A percentile compares a stretch with the other conserved stretches of the same genome.
Evolutionary conservation across 202 grass and related monocot genomes (phyloP).

Genomic region (Musa balbisiana): DNA sequence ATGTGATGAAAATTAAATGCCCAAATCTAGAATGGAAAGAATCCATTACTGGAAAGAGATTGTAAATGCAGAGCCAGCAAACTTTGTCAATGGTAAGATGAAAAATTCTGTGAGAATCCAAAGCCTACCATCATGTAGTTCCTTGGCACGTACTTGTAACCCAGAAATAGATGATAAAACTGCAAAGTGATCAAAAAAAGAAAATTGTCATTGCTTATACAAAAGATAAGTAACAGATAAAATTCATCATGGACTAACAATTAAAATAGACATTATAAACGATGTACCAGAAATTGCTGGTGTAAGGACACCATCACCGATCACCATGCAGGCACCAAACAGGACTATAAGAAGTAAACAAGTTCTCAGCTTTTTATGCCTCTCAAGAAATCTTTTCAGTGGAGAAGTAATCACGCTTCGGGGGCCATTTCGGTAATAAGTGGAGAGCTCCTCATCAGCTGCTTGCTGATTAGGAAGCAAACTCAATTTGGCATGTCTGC

Average conservation of each 20-base stretch:
- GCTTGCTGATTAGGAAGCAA: slow-evolving; percentile 22
- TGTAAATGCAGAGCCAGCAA: neutral
- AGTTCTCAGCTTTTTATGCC: slow-evolving; percentile 13
- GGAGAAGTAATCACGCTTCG: neutral
- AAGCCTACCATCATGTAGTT: slow-evolving; percentile 8
- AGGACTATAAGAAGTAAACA: slow-evolving; percentile 16
- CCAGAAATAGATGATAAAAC: slow-evolving; percentile 18
- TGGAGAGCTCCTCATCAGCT: slow-evolving; percentile 15
- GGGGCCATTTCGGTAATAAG: slow-evolving; percentile 4
- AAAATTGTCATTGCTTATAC: neutral
- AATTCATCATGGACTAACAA: neutral
- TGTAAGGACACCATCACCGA: slow-evolving; percentile 18
- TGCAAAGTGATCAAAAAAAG: neutral
- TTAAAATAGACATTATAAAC: neutral
- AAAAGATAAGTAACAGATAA: neutral
- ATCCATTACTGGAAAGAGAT: neutral
- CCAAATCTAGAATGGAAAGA: neutral
- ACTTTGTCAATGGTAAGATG: neutral
- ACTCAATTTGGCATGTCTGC: slow-evolving; percentile 16
- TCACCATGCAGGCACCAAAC: slow-evolving; percentile 20
- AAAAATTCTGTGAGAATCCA: neutral
- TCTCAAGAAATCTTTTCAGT: slow-evolving; percentile 11
- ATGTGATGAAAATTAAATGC: neutral
- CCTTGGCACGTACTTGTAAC: slow-evolving; percentile 3
- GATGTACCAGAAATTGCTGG: slow-evolving; percentile 14